Evolutionary conservation across 495 filamentous ascomycete species (phyloP), one percentile per base, ranked within the genome.

Genomic region (Rhypophila decipiens): DNA sequence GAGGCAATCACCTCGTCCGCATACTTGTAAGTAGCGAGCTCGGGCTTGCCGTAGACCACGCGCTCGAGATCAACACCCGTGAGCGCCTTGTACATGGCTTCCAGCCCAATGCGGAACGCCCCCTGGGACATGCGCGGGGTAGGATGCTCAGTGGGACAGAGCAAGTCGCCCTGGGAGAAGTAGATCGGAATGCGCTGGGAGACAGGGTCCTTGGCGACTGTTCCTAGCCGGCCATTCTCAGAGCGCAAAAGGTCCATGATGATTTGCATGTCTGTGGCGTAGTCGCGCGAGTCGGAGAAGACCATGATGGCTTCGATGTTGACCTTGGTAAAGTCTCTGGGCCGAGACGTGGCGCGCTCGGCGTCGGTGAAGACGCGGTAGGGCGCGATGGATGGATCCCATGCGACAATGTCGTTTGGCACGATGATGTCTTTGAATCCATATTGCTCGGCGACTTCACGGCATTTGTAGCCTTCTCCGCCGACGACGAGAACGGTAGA

Each of bases 231-330:
- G 48, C 86, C 86, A 47, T 87, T 72, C 63, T 88, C 79, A 24
- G 83, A 81, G 3, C 83, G 78, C n/a, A 90, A 69, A 33, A 90
- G 73, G 62, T 93, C 87, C 53, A 93, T 79, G 63, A 90, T 89
- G 61, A 93, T 85, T 63, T 90, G 87, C 60, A 85, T 76, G 61
- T 93, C 87, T 24, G 85, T 87, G 22, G 83, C 84, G 69, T 89
- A 90, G 69, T 93, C 87, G 49, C 85, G 79, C 15, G 83, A 85
- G 69, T 90, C 87, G 47, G 82, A 84, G 67, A 90, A 90, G 53
- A 89, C 83, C 52, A 90, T 73, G 65, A 90, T 86, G 49, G 86
- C 86, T 22, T 90, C 83, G 60, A 90, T 89, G 65, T 89, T 85
- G 60, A 72, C 64, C 70, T 79, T 73, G 44, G 58, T 65, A 65